Evolutionary conservation across 176 grass and related monocot species (phyloP), one percentile per base, ranked within the genome.

Genomic region (Cenchrus purpureus): DNA sequence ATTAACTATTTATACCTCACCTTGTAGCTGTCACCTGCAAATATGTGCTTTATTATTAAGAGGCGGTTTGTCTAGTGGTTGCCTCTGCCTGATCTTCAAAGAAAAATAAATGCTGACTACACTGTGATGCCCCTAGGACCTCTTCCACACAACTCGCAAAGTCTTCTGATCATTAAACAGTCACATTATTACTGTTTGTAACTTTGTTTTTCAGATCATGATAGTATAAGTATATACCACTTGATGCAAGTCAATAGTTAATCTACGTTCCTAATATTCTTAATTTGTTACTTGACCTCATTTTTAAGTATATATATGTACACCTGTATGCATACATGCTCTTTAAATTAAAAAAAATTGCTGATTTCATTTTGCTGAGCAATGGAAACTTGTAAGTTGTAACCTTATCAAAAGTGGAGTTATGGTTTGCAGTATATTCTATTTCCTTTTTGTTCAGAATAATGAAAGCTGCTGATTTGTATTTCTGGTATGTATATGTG

Each of bases 391-490:
- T 9, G 7, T 46, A 20, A 2, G 31, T 14, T 9, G 7, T 46
- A 20, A 2, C 28, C 59, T 31, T 77, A 77, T 69, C 20, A 75
- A 9, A 85, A 22, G 12, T 63, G 31, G 15, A 54, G 20, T n/a
- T 43, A 12, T 66, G 7, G 17, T 74, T 87, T 80, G 11, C 3
- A 43, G 40, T 43, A 32, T 6, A 49, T 65, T 46, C 13, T 12
- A 15, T 61, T 29, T 29, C 22, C 2, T 40, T 49, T 46, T 58
- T 20, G 11, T 61, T 80, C 14, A 80, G 62, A 53, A 72, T 44
- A 82, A 68, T 74, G 50, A 66, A 72, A 52, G 51, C 73, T 45
- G 67, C 44, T 73, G 60, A 65, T 82, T 78, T 78, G 49, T 69
- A 61, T 53, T 74, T 80, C 1, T 78, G 57, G 54, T 22, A 14